These are phyloP conservation scores for Dendrobium huoshanense DNA, from an alignment of 106 monocot species.

Conservation along the genomic window DNA sequence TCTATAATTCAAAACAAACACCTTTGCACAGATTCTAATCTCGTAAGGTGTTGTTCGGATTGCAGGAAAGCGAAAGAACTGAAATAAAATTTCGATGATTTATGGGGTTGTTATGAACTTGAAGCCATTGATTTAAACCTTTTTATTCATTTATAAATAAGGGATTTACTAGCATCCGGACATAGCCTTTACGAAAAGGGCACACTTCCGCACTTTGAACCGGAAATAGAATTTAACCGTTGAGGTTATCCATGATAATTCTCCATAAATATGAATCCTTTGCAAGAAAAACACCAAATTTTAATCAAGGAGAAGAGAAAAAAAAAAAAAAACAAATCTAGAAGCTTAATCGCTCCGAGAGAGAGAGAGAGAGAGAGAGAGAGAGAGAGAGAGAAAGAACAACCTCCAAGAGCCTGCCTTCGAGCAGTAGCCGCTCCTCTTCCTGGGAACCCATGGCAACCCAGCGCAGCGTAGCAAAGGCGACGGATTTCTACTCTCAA, in stretches of 20 bases:
- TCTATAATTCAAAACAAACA: not conserved
- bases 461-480: not conserved
- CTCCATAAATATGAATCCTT: not conserved
- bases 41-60: not conserved
- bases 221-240: not conserved
- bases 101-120: not conserved
- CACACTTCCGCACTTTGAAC: not conserved
- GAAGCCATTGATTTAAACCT: not conserved
- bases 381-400: not conserved
- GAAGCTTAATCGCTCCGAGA: not conserved
- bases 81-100: not conserved
- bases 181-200: not conserved
- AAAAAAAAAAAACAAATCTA: not conserved
- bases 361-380: too few relatives aligned
- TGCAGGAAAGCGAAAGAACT: not conserved
- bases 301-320: not conserved
- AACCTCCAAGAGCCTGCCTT: slow-evolving; percentile 21
- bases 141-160: not conserved
- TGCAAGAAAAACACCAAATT: not conserved
- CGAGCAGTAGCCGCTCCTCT: slow-evolving; percentile 16
- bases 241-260: not conserved
- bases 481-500: not conserved
- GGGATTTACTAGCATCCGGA: not conserved
- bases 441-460: slow-evolving; percentile 20
- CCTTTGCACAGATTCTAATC: not conserved